Evolutionary conservation across 1,284 basidiomycete species (phyloP), one percentile per base, ranked within the genome.

Genomic region (Trichosporon ovoides): DNA sequence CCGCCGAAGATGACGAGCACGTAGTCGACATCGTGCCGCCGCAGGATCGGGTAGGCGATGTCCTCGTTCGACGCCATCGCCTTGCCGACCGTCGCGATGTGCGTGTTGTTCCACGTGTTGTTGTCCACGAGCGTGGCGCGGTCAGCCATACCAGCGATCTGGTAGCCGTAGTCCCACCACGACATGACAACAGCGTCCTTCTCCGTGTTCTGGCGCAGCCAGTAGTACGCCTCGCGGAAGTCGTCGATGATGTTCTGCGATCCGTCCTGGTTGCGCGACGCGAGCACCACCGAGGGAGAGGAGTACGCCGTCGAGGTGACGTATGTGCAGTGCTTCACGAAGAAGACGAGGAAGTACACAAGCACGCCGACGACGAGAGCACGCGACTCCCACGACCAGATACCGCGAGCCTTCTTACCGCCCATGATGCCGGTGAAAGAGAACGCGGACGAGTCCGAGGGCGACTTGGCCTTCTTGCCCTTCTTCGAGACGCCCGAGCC

Each of bases 91-190:
- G 93, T 96, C 1, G 94, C 94, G 63, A 97, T 96, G 76, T 96
- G 91, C 35, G 89, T 98, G 80, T 99, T 99, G 80, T 99, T 98
- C 96, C 96, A 99, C 1, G 96, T 99, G 76, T 98, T 98, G 81
- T 98, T 98, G 78, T 98, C 96, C 11, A 98, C 96, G 59, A 99
- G 80, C 1, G 74, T 76, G 12, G 68, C 65, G 38, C 96, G 82
- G 79, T 98, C 93, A 11, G 96, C 93, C 90, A 98, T 97, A 51
- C 96, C 96, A 43, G 94, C 91, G 71, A 98, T 97, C 79, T 98
- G 95, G 77, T 98, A 98, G 19, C 96, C 96, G 70, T 98, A 99
- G 79, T 99, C 96, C 96, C 96, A 98, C 96, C 96, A 99, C 66
- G 89, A 92, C 91, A 96, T 95, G 37, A 98, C 86, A 48, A 98